phyloP scores from a whole-genome alignment of 495 filamentous ascomycete species.

The Chaetomium cochliodes region DNA sequence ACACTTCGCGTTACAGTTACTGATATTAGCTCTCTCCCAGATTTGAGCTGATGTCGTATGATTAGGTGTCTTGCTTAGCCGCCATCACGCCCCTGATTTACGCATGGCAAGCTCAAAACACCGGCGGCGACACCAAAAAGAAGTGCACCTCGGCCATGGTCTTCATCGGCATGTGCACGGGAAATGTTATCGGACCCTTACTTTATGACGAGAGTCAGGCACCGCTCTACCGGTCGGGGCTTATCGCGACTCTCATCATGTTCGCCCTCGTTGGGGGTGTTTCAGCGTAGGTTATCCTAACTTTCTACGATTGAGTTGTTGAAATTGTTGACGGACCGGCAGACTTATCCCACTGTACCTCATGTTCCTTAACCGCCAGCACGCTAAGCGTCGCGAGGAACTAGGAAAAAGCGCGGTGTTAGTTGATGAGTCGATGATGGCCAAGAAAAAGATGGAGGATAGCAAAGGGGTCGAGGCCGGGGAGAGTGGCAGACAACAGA shows the following conservation, averaged over 20 bases:
- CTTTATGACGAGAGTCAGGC: constrained; percentile 61
- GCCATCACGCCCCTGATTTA: constrained; percentile 59
- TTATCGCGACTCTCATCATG: constrained; percentile 52
- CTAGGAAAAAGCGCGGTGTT: constrained; percentile 46
- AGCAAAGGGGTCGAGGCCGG: constrained; percentile 49
- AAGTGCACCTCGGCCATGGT: constrained; percentile 62
- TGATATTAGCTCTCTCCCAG: neutral
- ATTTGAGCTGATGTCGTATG: neutral
- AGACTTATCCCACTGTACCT: constrained; percentile 48
- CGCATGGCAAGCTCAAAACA: constrained; percentile 65
- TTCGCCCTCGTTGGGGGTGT: constrained; percentile 39
- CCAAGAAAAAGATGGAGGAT: constrained; percentile 43
- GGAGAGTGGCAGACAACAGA: constrained; percentile 39
- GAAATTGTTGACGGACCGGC: neutral
- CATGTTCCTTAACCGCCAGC: constrained; percentile 47
- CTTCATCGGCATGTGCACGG: constrained; percentile 61
- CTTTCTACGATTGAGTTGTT: neutral
- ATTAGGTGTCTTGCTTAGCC: constrained; percentile 37
- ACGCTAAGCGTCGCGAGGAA: constrained; percentile 44
- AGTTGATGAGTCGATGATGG: constrained; percentile 44
- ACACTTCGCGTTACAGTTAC: neutral
- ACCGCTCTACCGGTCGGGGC: constrained; percentile 57
- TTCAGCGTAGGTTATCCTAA: constrained; percentile 36
- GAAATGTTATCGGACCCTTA: constrained; percentile 61
- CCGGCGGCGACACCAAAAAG: constrained; percentile 65